Evolutionary conservation across 495 filamentous ascomycete species (phyloP).

Genomic region (Daldinia vernicosa): DNA sequence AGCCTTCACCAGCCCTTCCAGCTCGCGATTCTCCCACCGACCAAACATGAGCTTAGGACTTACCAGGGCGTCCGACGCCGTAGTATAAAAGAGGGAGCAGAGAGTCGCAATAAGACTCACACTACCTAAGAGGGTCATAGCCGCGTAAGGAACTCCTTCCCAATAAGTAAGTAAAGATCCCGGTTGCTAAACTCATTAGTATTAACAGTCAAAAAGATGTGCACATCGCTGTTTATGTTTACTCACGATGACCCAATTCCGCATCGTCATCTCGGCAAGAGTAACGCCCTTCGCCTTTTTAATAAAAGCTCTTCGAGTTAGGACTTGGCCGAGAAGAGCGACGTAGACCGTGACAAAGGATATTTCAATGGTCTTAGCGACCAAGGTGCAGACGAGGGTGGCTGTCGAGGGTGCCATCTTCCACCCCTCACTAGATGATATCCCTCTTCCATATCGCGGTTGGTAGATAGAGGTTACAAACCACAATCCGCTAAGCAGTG

Average conservation of each 20-base stretch:
- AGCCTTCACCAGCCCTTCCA: constrained; percentile 66
- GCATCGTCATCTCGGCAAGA: constrained; percentile 75
- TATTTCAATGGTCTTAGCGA: constrained; percentile 79
- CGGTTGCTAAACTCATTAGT: constrained; percentile 47
- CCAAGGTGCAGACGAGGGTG: constrained; percentile 66
- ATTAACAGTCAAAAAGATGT: background rate
- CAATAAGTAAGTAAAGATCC: constrained; percentile 73
- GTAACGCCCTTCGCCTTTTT: constrained; percentile 67
- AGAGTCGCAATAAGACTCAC: constrained; percentile 68
- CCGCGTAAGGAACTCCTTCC: constrained; percentile 68
- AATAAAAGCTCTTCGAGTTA: constrained; percentile 69
- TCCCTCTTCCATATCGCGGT: constrained; percentile 65
- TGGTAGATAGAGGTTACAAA: constrained; percentile 65
- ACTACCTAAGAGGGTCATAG: constrained; percentile 64
- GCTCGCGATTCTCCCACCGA: constrained; percentile 48
- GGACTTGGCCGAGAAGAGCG: constrained; percentile 73
- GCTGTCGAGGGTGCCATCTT: constrained; percentile 64
- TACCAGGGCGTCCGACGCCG: constrained; percentile 75
- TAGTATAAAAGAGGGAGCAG: constrained; percentile 74
- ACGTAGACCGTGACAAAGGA: constrained; percentile 82
- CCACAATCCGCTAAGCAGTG: constrained; percentile 70
- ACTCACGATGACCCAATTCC: constrained; percentile 60
- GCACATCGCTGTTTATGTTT: background rate
- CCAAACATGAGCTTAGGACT: constrained; percentile 69
- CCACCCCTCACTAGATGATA: constrained; percentile 58